Conservation (phyloP, 371 early-diverging fungal genomes). For the Syncephalastrum monosporum region DNA sequence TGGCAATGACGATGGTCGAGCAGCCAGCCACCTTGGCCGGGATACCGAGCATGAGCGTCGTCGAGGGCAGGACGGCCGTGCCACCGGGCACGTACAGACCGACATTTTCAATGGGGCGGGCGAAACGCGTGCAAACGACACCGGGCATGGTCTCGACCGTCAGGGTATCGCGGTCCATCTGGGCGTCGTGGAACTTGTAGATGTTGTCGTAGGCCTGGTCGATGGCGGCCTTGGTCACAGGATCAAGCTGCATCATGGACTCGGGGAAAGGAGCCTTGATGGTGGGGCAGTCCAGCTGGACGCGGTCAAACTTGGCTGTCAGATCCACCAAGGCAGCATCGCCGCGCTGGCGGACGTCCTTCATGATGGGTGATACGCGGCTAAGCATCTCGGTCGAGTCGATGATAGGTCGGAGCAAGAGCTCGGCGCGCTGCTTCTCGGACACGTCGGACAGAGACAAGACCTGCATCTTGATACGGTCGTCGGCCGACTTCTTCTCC, state of each 20-base stretch:
- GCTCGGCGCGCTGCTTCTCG: constrained; percentile 47
- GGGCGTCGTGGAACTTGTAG: constrained; percentile 91
- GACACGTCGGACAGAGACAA: constrained; percentile 50
- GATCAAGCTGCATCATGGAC: constrained; percentile 65
- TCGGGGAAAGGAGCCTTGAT: constrained; percentile 84
- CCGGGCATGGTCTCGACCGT: constrained; percentile 97
- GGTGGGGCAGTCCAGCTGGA: constrained; percentile 66
- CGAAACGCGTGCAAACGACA: constrained; percentile 88
- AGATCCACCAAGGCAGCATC: constrained; percentile 84
- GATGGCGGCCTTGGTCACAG: constrained; percentile 77
- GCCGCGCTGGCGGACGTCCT: constrained; percentile 78
- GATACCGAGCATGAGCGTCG: constrained; percentile 94
- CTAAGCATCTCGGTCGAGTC: constrained; percentile 82
- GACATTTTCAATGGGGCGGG: constrained; percentile 92
- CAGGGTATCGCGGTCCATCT: constrained; percentile 70
- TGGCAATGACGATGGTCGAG: constrained; percentile 92
- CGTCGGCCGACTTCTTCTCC: constrained; percentile 20
- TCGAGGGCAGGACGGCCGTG: constrained; percentile 95
- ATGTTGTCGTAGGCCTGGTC: constrained; percentile 95
- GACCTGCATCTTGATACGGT: constrained; percentile 65
- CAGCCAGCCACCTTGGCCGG: constrained; percentile 98
- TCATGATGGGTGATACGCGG: constrained; percentile 90
- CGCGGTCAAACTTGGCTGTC: constrained; percentile 91
- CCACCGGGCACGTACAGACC: constrained; percentile 98
- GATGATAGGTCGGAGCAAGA: constrained; percentile 91